Evolutionary conservation across 2,329 filamentous ascomycete species (phyloP).

Genomic region (Penicillium brevicompactum): DNA sequence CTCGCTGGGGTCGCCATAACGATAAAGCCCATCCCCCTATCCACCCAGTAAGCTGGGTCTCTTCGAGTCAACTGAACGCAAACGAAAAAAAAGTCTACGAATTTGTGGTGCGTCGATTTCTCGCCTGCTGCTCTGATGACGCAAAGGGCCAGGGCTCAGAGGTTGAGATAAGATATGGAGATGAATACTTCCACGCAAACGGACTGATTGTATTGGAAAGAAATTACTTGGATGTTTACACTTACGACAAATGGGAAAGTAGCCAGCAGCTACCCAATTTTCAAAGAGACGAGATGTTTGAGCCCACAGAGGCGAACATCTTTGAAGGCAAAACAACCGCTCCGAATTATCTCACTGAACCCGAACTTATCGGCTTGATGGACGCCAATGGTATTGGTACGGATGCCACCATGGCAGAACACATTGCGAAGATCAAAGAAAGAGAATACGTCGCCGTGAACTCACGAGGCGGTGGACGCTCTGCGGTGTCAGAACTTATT

Average conservation of each 20-base stretch:
- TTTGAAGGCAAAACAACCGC: constrained; percentile 86
- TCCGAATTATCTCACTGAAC: constrained; percentile 87
- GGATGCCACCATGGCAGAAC: constrained; percentile 98
- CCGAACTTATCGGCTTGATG: constrained; percentile 94
- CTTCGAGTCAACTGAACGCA: constrained; percentile 60
- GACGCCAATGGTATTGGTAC: constrained; percentile 98
- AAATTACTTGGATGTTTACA: constrained; percentile 94
- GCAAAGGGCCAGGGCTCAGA: constrained; percentile 84
- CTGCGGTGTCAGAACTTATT: constrained; percentile 78
- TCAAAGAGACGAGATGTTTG: constrained; percentile 75
- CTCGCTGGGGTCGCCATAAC: constrained; percentile 81
- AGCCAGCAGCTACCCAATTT: constrained; percentile 81
- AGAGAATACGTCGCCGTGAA: constrained; percentile 79
- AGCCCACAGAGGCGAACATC: constrained; percentile 86
- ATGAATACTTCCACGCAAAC: constrained; percentile 78
- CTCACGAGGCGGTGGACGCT: constrained; percentile 51
- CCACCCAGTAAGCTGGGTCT: constrained; percentile 86
- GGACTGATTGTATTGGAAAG: constrained; percentile 82
- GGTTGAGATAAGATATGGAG: constrained; percentile 79
- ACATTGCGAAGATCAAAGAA: constrained; percentile 93
- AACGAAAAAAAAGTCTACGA: constrained; percentile 82
- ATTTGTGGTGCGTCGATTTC: constrained; percentile 86
- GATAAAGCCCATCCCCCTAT: constrained; percentile 98
- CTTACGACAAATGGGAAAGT: constrained; percentile 95
- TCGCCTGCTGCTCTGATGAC: constrained; percentile 95